Conservation (phyloP, 306 rosid genomes). For the Prunus armeniaca region DNA sequence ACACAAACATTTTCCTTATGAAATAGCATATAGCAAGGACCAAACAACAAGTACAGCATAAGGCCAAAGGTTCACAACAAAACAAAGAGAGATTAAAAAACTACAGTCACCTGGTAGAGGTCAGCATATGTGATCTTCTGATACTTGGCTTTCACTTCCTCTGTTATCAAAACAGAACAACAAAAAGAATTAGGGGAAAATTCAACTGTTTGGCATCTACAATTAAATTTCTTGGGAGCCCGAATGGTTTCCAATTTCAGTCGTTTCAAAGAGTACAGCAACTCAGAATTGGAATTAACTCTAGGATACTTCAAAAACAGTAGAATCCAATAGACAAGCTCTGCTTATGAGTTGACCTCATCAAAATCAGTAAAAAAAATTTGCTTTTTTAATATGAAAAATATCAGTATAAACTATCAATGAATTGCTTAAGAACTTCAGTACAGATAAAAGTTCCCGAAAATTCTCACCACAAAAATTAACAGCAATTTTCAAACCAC, state of each 20-base stretch:
- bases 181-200: neutral
- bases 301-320: neutral
- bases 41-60: neutral
- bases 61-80: neutral
- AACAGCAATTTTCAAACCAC: conserved; percentile 63
- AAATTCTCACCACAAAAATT: conserved; percentile 55
- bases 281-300: neutral
- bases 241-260: neutral
- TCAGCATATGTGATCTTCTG: conserved; percentile 76
- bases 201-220: neutral
- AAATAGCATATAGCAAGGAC: neutral
- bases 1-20: neutral
- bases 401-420: neutral
- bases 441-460: neutral
- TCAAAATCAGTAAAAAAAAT: neutral
- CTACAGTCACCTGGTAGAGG: conserved; percentile 64
- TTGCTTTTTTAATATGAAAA: no score
- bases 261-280: neutral
- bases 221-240: neutral
- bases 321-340: neutral
- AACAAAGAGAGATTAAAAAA: neutral
- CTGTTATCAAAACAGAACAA: conserved; percentile 36
- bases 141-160: conserved; percentile 70
- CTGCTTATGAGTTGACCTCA: neutral
- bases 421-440: neutral